Conservation (phyloP, 2,329 filamentous ascomycete genomes). For the Cercospora sp. region DNA sequence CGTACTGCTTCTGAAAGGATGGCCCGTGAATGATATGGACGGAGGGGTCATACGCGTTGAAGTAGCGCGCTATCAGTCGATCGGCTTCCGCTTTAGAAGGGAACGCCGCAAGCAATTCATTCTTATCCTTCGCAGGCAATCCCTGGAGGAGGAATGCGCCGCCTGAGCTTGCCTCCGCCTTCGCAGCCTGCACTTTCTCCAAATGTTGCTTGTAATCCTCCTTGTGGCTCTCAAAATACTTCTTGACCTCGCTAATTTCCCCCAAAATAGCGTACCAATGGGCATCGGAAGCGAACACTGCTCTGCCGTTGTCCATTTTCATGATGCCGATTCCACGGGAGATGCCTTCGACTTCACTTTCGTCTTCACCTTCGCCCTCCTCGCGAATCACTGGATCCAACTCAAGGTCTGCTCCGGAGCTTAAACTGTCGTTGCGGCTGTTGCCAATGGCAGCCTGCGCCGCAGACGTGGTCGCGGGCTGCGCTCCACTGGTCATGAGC, state of each 20-base stretch:
- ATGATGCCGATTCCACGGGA: constrained; percentile 55
- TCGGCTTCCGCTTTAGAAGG: constrained; percentile 82
- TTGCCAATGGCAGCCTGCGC: constrained; percentile 58
- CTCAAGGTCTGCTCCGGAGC: constrained; percentile 44
- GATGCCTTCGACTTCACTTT: constrained; percentile 63
- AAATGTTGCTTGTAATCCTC: constrained; percentile 84
- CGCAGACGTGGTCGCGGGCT: constrained; percentile 57
- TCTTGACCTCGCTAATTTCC: constrained; percentile 88
- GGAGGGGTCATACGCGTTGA: constrained; percentile 73
- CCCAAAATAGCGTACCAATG: constrained; percentile 56
- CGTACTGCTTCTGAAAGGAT: constrained; percentile 75
- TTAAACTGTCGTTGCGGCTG: constrained; percentile 45
- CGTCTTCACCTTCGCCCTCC: constrained; percentile 53
- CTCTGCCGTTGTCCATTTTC: constrained; percentile 54
- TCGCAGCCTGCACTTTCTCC: constrained; percentile 70
- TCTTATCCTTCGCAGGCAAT: constrained; percentile 66
- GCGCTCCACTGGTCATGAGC: constrained; percentile 81
- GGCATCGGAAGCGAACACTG: constrained; percentile 53
- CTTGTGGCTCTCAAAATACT: constrained; percentile 82
- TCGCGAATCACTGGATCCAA: constrained; percentile 56
- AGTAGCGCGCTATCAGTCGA: constrained; percentile 82
- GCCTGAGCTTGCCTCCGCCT: constrained; percentile 60
- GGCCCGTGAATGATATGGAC: constrained; percentile 64
- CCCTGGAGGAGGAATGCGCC: constrained; percentile 79
- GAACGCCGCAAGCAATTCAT: constrained; percentile 76